phyloP scores from a whole-genome alignment of 306 rosid genomes.

The Prunus mongolica region DNA sequence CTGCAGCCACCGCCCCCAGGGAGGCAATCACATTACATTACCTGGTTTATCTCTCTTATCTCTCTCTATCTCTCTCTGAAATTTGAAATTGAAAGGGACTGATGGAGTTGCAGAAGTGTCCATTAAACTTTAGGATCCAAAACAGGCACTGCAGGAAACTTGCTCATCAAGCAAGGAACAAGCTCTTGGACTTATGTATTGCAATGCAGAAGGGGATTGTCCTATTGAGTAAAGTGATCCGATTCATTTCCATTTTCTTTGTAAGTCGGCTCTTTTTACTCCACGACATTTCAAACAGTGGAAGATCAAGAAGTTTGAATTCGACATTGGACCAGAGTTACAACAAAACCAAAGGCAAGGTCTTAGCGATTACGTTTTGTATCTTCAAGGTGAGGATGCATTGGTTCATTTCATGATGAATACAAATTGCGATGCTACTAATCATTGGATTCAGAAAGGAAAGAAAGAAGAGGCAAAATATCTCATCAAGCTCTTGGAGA shows the following conservation, averaged over 20 bases:
- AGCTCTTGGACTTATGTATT: constrained; percentile 43
- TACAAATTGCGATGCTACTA: constrained; percentile 54
- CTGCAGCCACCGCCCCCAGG: no score
- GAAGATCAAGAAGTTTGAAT: constrained; percentile 23
- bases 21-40: no score
- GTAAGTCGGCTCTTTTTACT: constrained; percentile 24
- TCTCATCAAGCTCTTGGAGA: constrained; percentile 49
- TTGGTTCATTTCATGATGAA: constrained; percentile 60
- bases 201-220: constrained; percentile 58
- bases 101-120: constrained; percentile 41
- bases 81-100: constrained; percentile 51
- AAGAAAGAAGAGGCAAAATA: constrained; percentile 46
- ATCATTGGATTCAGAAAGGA: constrained; percentile 61
- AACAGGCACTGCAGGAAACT: constrained; percentile 42
- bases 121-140: constrained; percentile 38
- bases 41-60: no score
- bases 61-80: not conserved
- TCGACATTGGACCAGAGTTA: constrained; percentile 24
- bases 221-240: constrained; percentile 46
- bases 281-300: constrained; percentile 20
- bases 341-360: constrained; percentile 26
- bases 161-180: constrained; percentile 46
- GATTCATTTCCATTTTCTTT: constrained; percentile 42
- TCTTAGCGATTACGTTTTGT: constrained; percentile 58
- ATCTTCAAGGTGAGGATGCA: constrained; percentile 84